Evolutionary conservation across 495 filamentous ascomycete genomes (phyloP).

Genomic region (Neurospora africana): DNA sequence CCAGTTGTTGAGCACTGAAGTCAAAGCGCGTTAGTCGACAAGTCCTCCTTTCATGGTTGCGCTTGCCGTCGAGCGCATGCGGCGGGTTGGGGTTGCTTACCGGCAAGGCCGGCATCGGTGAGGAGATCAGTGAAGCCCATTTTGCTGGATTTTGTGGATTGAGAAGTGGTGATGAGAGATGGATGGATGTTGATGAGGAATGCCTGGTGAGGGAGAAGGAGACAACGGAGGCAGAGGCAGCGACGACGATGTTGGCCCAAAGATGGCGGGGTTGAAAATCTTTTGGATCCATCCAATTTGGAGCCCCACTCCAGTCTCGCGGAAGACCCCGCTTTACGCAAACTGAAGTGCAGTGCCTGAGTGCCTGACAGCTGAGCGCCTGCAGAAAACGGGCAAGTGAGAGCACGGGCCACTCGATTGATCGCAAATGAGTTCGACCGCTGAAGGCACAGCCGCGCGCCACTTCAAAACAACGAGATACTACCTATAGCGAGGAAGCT

Average conservation of each 20-base stretch:
- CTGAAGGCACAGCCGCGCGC: not conserved
- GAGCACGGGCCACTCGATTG: not conserved
- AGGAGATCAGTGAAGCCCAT: constrained; percentile 97
- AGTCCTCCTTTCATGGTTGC: not conserved
- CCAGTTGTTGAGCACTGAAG: constrained; percentile 83
- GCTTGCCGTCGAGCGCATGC: not conserved
- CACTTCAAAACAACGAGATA: not conserved
- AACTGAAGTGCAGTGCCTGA: not conserved
- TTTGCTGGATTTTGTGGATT: constrained; percentile 7
- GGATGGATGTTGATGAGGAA: not conserved
- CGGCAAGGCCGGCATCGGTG: constrained; percentile 72
- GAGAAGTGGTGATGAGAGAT: not conserved
- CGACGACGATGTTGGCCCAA: constrained; percentile 4
- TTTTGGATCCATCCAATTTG: constrained; percentile 4
- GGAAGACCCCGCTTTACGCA: not conserved
- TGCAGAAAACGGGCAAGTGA: not conserved
- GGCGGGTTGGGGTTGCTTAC: constrained; percentile 41
- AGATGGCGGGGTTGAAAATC: constrained; percentile 17
- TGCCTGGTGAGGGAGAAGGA: constrained; percentile 3
- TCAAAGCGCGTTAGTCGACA: constrained; percentile 6
- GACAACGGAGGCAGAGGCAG: constrained; percentile 2
- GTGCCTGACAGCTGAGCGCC: not conserved
- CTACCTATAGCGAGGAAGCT: not conserved
- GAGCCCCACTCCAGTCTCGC: not conserved
- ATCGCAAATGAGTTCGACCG: not conserved